phyloP scores from a whole-genome alignment of 495 filamentous ascomycete genomes.

The Neurospora africana region DNA sequence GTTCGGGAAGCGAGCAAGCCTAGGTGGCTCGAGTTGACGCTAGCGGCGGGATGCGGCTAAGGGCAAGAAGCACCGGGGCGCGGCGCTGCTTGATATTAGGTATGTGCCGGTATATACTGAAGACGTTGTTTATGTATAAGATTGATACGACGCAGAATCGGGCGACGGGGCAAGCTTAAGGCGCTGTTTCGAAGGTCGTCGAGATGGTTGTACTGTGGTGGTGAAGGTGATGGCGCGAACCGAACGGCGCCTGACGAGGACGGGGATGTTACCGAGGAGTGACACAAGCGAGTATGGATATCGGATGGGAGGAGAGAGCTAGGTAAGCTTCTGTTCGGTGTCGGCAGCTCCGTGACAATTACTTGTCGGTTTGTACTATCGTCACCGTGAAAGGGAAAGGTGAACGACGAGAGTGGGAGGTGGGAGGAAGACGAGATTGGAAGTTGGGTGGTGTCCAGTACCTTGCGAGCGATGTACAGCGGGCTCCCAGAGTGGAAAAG shows the following conservation, averaged over 20 bases:
- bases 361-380: neutral
- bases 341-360: neutral
- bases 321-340: neutral
- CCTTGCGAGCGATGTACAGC: neutral
- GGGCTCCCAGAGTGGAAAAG: neutral
- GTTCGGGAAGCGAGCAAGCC: neutral
- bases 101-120: neutral
- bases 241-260: neutral
- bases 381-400: neutral
- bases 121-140: neutral
- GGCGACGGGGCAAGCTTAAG: neutral
- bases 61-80: neutral
- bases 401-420: neutral
- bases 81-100: neutral
- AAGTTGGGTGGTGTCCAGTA: neutral
- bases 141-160: neutral
- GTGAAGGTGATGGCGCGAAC: neutral
- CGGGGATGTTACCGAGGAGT: neutral
- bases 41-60: slow-evolving; percentile 1
- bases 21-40: neutral
- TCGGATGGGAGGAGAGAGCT: neutral
- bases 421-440: neutral
- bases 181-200: neutral
- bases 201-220: neutral
- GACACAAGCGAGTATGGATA: neutral